phyloP scores from a whole-genome alignment of 2,329 filamentous ascomycete genomes.

The Pleomassaria siparia region DNA sequence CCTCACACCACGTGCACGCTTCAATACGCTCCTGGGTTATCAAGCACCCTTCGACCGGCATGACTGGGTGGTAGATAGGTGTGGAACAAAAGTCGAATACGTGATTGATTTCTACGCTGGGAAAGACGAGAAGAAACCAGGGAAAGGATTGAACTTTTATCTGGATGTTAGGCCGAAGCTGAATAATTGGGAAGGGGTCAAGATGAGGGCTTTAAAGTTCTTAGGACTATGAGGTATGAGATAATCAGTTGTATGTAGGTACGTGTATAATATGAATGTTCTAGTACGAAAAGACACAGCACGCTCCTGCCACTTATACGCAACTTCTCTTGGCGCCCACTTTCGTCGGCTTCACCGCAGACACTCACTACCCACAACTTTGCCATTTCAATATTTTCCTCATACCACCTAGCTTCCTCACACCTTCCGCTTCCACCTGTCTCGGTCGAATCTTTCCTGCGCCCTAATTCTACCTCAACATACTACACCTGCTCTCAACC shows the following conservation, averaged over 20 bases:
- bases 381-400: no score
- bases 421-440: no score
- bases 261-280: neutral
- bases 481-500: no score
- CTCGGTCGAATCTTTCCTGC: no score
- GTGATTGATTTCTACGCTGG: conserved; percentile 98
- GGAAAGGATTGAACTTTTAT: conserved; percentile 61
- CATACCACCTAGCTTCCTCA: no score
- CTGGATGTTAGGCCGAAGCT: conserved; percentile 67
- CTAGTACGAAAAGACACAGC: no score
- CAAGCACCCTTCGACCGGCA: conserved; percentile 90
- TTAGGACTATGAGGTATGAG: conserved; percentile 44
- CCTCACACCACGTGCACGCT: conserved; percentile 78
- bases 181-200: conserved; percentile 63
- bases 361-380: no score
- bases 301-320: no score
- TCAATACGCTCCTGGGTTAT: conserved; percentile 87
- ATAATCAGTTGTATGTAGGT: neutral
- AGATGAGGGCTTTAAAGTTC: conserved; percentile 55
- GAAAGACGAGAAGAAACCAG: conserved; percentile 47
- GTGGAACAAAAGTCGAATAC: conserved; percentile 83
- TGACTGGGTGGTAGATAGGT: conserved; percentile 95
- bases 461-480: no score
- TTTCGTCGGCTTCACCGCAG: no score
- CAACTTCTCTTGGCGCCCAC: no score